phyloP scores from a whole-genome alignment of 768 basidiomycete genomes.

The Ramaria sp. region DNA sequence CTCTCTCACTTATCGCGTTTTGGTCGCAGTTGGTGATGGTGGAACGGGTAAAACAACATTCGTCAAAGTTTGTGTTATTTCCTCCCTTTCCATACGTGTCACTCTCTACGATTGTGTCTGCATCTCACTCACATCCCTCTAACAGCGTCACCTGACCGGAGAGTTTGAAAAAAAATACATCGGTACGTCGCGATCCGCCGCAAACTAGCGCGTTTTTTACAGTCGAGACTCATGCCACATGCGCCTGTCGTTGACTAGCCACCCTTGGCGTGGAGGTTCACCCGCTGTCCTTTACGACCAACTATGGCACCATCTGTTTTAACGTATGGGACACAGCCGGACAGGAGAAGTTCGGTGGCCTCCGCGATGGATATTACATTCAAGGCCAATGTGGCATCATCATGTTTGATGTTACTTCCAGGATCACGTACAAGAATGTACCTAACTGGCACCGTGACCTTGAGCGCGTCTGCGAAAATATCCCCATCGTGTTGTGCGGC shows the following conservation, averaged over 20 bases:
- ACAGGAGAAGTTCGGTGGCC: constrained; percentile 99
- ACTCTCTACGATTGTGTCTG: constrained; percentile 39
- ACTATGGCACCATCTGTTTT: constrained; percentile 98
- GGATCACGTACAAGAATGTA: constrained; percentile 99
- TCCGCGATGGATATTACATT: constrained; percentile 93
- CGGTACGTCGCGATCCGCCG: constrained; percentile 40
- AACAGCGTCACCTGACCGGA: constrained; percentile 92
- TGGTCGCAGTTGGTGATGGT: constrained; percentile 70
- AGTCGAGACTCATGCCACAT: constrained; percentile 10
- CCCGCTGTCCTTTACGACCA: constrained; percentile 91
- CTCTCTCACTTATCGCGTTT: background rate
- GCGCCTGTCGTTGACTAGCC: constrained; percentile 37
- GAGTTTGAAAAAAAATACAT: constrained; percentile 99
- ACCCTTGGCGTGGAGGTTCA: constrained; percentile 99
- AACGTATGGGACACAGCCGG: constrained; percentile 99
- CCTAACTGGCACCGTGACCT: constrained; percentile 99
- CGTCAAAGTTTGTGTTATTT: constrained; percentile 65
- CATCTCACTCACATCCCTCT: constrained; percentile 29
- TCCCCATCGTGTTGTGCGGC: constrained; percentile 97
- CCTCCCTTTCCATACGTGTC: constrained; percentile 8
- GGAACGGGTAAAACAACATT: constrained; percentile 98
- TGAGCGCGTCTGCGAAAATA: constrained; percentile 99
- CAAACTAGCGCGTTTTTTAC: constrained; percentile 4
- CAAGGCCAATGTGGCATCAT: constrained; percentile 99
- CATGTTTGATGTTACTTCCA: constrained; percentile 99